Conservation (phyloP, 495 filamentous ascomycete genomes). For the Gamarada debralockiae region DNA sequence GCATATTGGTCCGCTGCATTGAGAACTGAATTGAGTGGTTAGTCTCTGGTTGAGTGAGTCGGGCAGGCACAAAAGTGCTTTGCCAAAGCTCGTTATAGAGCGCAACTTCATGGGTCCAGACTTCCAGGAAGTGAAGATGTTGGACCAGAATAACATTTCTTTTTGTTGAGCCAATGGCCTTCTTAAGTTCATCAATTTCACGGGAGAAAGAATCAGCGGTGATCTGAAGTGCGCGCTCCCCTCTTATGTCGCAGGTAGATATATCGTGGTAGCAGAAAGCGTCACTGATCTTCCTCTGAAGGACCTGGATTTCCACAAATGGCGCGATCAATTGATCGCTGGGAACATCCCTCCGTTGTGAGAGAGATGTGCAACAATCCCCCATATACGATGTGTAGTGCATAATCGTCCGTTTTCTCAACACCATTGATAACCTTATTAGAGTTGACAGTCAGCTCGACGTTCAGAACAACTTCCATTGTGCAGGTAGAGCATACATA, state of each 20-base stretch:
- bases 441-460: slow-evolving; percentile 13
- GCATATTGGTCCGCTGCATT: slow-evolving; percentile 13
- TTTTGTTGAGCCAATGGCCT: slow-evolving; percentile 12
- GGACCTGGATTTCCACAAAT: slow-evolving; percentile 12
- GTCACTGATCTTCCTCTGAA: slow-evolving; percentile 13
- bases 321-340: slow-evolving; percentile 11
- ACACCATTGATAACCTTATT: slow-evolving; percentile 14
- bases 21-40: slow-evolving; percentile 10
- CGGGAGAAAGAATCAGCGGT: slow-evolving; percentile 10
- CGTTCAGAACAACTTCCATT: slow-evolving; percentile 8
- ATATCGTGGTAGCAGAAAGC: slow-evolving; percentile 11
- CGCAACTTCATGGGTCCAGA: slow-evolving; percentile 8
- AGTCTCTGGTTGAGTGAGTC: slow-evolving; percentile 12
- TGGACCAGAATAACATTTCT: slow-evolving; percentile 12
- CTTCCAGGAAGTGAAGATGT: slow-evolving; percentile 12
- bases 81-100: slow-evolving; percentile 12
- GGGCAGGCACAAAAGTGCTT: slow-evolving; percentile 9
- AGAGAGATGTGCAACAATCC: slow-evolving; percentile 13
- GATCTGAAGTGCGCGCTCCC: slow-evolving; percentile 11
- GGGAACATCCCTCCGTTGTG: slow-evolving; percentile 9
- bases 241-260: slow-evolving; percentile 15
- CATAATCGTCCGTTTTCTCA: slow-evolving; percentile 14
- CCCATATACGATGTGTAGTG: slow-evolving; percentile 12
- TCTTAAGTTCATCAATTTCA: slow-evolving; percentile 13
- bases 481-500: slow-evolving; percentile 10